Evolutionary conservation across 371 early-diverging fungal species (phyloP).

Genomic region (Chytridium lagenaria): DNA sequence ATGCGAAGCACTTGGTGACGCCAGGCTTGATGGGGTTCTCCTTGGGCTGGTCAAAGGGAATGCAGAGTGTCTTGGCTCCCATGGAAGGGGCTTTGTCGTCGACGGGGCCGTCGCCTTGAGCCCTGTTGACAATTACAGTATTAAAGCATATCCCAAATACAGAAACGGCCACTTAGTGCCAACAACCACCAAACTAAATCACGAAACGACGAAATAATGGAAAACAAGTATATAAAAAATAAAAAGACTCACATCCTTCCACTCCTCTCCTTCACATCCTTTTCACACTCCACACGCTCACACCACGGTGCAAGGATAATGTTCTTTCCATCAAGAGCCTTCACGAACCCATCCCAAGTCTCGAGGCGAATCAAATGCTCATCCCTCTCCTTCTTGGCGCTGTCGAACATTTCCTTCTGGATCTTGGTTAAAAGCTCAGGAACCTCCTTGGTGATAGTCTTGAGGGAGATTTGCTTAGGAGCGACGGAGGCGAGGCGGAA

Average conservation of each 20-base stretch:
- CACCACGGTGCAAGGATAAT: conserved; percentile 97
- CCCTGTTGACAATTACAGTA: conserved; percentile 37
- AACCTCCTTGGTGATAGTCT: conserved; percentile 66
- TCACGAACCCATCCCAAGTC: conserved; percentile 93
- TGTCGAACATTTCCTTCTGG: conserved; percentile 91
- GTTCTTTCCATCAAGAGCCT: conserved; percentile 88
- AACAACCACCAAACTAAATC: too few species aligned
- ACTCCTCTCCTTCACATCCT: conserved; percentile 93
- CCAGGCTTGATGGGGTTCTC: conserved; percentile 46
- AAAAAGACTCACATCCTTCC: conserved; percentile 65
- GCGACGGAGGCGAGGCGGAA: conserved; percentile 89
- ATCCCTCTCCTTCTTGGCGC: conserved; percentile 85
- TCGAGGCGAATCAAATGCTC: conserved; percentile 76
- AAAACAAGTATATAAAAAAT: conserved; percentile 15
- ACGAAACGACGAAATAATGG: conserved; percentile 12
- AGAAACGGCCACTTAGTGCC: too few species aligned
- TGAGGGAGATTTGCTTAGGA: conserved; percentile 69
- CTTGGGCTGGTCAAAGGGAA: conserved; percentile 92
- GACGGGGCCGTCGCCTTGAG: conserved; percentile 74
- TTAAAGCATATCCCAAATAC: too few species aligned
- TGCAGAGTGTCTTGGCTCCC: conserved; percentile 99
- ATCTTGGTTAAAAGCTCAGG: conserved; percentile 79
- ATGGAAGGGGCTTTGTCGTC: conserved; percentile 96
- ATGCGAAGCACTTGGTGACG: conserved; percentile 63
- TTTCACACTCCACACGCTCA: conserved; percentile 91